phyloP scores from a whole-genome alignment of 2,329 filamentous ascomycete genomes.

The Botryotinia convoluta region DNA sequence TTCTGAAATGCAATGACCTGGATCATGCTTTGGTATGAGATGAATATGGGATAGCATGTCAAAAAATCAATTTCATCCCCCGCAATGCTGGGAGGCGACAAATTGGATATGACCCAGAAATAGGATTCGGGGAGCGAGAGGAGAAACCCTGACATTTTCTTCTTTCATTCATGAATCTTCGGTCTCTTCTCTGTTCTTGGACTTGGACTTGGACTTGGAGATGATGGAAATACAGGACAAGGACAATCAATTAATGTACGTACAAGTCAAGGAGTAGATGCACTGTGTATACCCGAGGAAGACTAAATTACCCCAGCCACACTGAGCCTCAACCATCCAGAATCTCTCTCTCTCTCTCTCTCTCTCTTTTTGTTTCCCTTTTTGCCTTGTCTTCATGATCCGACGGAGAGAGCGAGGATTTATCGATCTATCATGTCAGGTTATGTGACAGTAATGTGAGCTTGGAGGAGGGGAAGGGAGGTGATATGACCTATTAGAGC shows the following conservation, averaged over 20 bases:
- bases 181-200: neutral
- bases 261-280: too few species aligned
- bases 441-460: neutral
- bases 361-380: too few species aligned
- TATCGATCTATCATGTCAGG: neutral
- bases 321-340: neutral
- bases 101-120: neutral
- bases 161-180: neutral
- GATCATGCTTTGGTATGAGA: neutral
- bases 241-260: neutral
- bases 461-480: neutral
- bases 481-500: neutral
- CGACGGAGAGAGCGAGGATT: neutral
- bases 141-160: neutral
- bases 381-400: neutral
- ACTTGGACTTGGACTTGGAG: neutral
- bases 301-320: slow-evolving; percentile 1
- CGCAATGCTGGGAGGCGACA: neutral
- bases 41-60: neutral
- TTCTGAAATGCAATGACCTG: slow-evolving; percentile 2
- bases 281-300: neutral
- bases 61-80: neutral
- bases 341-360: neutral
- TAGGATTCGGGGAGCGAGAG: neutral
- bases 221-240: neutral